Evolutionary conservation across 2,329 filamentous ascomycete species (phyloP), one percentile per base, ranked within the genome.

Genomic region (Diplocarpon rosae): DNA sequence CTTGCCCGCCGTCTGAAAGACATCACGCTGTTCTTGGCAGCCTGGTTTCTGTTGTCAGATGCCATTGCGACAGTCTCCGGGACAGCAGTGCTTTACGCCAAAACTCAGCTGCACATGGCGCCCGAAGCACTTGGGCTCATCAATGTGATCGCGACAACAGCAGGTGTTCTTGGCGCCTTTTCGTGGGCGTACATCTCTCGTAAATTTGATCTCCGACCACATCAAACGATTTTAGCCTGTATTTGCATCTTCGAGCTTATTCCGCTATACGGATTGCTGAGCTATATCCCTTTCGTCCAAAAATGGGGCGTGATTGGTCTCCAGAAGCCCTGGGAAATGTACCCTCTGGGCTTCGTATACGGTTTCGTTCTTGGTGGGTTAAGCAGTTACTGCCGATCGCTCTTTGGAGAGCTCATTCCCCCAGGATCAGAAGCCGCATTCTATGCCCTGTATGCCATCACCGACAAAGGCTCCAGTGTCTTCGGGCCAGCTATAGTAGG

Each of bases 271-370:
- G 90, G 89, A 0, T 71, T 98, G 11, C 66, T 94, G 14, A 89
- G 89, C 1, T 95, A 92, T 59, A 71, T 96, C 13, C 87, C 89
- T 0, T 78, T 85, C 6, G 73, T 98, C 37, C 75, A 79, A 55
- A 67, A 71, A 7, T 77, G 83, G 64, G 89, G 87, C 0, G 78
- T 85, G 5, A 67, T 88, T 33, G 92, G 92, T 1, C 71, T 98
- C n/a, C 88, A 95, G 63, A 81, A 92, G 60, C 82, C 85, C 2
- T 95, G 88, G 85, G 92, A 98, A 57, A 95, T 98, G 86, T 96
- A 92, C 57, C 85, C 86, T 0, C 67, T 98, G 1, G 89, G 87
- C 0, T 84, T 85, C 2, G 78, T 96, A 11, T 96, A 95, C 63
- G 92, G 92, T 0, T 78, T 98, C 39, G 89, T 96, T 1, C 77